Evolutionary conservation across 106 monocot genomes (phyloP).

Genomic region (Agapanthus africanus): DNA sequence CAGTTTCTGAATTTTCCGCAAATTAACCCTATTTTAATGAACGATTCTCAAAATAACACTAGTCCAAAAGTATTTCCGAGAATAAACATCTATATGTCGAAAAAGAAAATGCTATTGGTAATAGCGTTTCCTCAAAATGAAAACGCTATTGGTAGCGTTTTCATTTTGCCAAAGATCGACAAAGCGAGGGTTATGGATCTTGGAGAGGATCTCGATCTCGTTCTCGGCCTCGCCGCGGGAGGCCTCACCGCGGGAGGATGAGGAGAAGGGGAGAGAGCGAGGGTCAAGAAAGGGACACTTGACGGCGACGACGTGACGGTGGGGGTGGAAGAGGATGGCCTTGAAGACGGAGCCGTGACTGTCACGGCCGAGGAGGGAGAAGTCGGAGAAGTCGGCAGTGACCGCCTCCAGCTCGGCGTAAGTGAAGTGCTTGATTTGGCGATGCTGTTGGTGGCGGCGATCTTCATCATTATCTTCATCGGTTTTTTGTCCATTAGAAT

Average conservation of each 20-base stretch:
- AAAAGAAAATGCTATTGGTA: no score
- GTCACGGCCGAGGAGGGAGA: slow-evolving; percentile 73
- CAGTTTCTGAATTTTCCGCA: no score
- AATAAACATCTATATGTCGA: no score
- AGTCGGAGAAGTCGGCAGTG: slow-evolving; percentile 68
- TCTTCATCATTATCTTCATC: background rate
- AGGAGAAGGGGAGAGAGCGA: background rate
- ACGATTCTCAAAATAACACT: no score
- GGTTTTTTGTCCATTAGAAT: background rate
- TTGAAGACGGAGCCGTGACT: slow-evolving; percentile 90
- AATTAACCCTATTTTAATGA: no score
- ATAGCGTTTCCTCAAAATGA: no score
- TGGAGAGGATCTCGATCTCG: slow-evolving; percentile 81
- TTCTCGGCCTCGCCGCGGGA: slow-evolving; percentile 70
- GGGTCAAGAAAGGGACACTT: slow-evolving; percentile 66
- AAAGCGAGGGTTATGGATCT: slow-evolving; percentile 52
- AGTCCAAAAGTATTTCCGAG: no score
- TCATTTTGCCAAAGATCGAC: no score
- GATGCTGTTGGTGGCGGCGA: background rate
- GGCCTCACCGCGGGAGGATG: no score
- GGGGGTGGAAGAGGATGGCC: slow-evolving; percentile 33
- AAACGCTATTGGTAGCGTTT: no score
- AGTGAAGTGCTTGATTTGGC: slow-evolving; percentile 39
- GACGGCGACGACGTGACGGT: slow-evolving; percentile 50
- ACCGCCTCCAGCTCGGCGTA: slow-evolving; percentile 59